These are phyloP conservation scores for Cercospora citrullina DNA, from an alignment of 2,329 filamentous ascomycete species.

Conservation along the genomic window DNA sequence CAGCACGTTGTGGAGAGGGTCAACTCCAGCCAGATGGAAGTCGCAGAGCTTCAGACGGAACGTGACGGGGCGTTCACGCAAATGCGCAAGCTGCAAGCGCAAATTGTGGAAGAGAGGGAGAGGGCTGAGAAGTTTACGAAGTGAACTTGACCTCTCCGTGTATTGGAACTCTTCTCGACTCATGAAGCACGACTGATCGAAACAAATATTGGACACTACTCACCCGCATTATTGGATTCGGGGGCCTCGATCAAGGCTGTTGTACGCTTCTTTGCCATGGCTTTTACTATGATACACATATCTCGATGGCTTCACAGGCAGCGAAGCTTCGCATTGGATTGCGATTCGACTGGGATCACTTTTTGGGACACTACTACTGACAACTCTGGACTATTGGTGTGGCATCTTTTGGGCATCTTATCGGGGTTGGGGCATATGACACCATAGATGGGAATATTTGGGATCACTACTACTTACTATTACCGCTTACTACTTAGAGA, in stretches of 20 bases:
- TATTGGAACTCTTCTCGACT: neutral
- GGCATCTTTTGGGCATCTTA: neutral
- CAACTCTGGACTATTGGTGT: neutral
- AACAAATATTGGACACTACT: neutral
- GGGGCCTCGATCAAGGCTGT: neutral
- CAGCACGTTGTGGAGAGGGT: constrained; percentile 78
- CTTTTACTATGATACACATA: neutral
- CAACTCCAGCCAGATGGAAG: constrained; percentile 80
- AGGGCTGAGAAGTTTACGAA: constrained; percentile 52
- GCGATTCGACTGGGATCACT: neutral
- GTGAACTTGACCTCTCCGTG: neutral
- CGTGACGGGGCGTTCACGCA: constrained; percentile 72
- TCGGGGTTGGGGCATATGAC: neutral
- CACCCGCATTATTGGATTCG: neutral
- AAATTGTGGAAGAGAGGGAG: constrained; percentile 64
- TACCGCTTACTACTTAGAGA: neutral
- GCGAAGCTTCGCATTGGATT: neutral
- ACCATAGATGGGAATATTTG: neutral
- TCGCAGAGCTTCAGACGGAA: constrained; percentile 73
- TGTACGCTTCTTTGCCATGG: neutral
- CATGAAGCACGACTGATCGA: neutral
- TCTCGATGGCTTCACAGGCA: neutral
- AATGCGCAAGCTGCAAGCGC: constrained; percentile 67
- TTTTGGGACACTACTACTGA: no score
- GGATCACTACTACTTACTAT: neutral